Evolutionary conservation across 2,329 filamentous ascomycete species (phyloP).

Genomic region (Pleoardoris graminearum): DNA sequence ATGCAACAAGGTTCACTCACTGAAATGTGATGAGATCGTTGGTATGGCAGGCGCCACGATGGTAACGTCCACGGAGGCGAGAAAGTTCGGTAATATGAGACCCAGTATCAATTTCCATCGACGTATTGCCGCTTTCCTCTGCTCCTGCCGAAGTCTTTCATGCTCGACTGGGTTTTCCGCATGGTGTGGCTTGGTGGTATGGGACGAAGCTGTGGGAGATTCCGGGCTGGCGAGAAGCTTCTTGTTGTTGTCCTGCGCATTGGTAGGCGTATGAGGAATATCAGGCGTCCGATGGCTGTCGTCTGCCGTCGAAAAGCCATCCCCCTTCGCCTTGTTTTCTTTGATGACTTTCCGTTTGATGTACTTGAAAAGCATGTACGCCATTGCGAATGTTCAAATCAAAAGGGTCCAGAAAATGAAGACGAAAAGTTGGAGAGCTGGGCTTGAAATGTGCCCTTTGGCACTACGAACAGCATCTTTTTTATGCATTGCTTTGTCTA

Average conservation of each 20-base stretch:
- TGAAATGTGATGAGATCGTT: conserved; percentile 67
- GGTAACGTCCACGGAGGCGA: conserved; percentile 66
- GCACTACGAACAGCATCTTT: conserved; percentile 3
- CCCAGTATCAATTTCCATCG: conserved; percentile 64
- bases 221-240: background rate
- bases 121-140: conserved; percentile 44
- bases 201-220: background rate
- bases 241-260: background rate
- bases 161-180: conserved; percentile 17
- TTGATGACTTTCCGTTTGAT: conserved; percentile 26
- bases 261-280: conserved; percentile 4
- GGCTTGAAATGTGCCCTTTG: background rate
- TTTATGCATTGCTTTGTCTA: background rate
- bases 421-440: background rate
- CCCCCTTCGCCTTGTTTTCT: conserved; percentile 27
- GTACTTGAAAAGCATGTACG: conserved; percentile 32
- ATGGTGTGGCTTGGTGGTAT: background rate
- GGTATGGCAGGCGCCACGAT: conserved; percentile 65
- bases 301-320: conserved; percentile 24
- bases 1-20: conserved; percentile 43
- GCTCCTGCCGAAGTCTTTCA: conserved; percentile 5
- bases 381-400: conserved; percentile 19
- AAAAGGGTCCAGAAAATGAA: no score
- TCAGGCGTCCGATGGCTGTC: conserved; percentile 31
- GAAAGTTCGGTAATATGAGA: conserved; percentile 62